These are phyloP conservation scores for Pestalotiopsis sp. DNA, from an alignment of 2,329 filamentous ascomycete species.

Conservation along the genomic window DNA sequence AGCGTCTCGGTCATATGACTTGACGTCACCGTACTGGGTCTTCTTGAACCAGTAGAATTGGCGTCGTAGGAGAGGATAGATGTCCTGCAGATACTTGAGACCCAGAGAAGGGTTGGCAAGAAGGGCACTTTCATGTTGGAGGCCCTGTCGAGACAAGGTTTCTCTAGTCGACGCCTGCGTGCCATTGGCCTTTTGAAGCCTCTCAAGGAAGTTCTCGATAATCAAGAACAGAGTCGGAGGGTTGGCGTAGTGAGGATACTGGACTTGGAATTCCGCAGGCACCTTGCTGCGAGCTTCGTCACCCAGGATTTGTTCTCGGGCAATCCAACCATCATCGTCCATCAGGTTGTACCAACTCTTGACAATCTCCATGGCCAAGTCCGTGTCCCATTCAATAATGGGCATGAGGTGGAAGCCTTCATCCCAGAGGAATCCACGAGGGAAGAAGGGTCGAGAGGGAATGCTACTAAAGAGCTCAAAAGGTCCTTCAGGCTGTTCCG, in stretches of 20 bases:
- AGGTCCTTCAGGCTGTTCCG: constrained; percentile 75
- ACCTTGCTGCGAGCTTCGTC: constrained; percentile 93
- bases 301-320: constrained; percentile 92
- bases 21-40: constrained; percentile 85
- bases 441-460: constrained; percentile 94
- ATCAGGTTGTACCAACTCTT: constrained; percentile 96
- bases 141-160: constrained; percentile 42
- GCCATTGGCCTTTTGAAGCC: constrained; percentile 63
- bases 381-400: constrained; percentile 91
- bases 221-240: constrained; percentile 93
- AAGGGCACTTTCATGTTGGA: constrained; percentile 61
- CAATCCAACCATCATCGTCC: constrained; percentile 98
- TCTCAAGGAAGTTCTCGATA: constrained; percentile 81
- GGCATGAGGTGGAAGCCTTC: constrained; percentile 95
- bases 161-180: constrained; percentile 46
- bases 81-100: constrained; percentile 69
- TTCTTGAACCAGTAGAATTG: constrained; percentile 94
- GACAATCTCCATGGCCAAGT: constrained; percentile 83
- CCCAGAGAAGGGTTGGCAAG: constrained; percentile 70
- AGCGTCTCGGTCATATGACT: constrained; percentile 84
- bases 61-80: constrained; percentile 84
- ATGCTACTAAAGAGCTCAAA: constrained; percentile 90
- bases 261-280: constrained; percentile 86
- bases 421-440: constrained; percentile 95
- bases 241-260: constrained; percentile 97